A percentile compares a stretch with the other conserved stretches of the same genome.
Evolutionary conservation across 805 yeast genomes (phyloP).

Genomic region (Wilhelminamyces savonicus): DNA sequence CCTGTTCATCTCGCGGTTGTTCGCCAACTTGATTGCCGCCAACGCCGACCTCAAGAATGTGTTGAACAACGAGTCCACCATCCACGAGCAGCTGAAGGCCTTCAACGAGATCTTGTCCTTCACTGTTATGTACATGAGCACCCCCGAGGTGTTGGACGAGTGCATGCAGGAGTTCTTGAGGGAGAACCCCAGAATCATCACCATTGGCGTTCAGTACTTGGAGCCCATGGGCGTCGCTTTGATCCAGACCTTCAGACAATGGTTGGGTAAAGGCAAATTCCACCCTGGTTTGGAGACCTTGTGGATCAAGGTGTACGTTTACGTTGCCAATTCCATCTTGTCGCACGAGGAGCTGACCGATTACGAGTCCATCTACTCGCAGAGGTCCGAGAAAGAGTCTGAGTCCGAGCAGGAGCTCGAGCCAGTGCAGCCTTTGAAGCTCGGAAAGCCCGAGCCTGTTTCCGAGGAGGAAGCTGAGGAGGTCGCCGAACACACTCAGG

Average conservation of each 20-base stretch:
- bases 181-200: conserved; percentile 22
- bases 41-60: conserved; percentile 18
- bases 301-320: conserved; percentile 37
- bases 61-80: conserved; percentile 13
- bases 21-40: conserved; percentile 25
- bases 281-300: conserved; percentile 25
- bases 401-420: conserved; percentile 5
- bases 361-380: conserved; percentile 15
- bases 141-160: conserved; percentile 20
- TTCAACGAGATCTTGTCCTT: conserved; percentile 31
- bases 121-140: conserved; percentile 24
- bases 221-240: conserved; percentile 38
- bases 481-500: not conserved
- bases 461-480: not conserved
- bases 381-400: conserved; percentile 2
- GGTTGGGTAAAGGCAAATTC: conserved; percentile 26
- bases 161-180: conserved; percentile 26
- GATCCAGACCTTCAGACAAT: conserved; percentile 30
- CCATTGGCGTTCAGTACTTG: conserved; percentile 21
- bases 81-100: conserved; percentile 24
- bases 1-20: conserved; percentile 24
- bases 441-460: conserved; percentile 5
- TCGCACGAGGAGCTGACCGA: conserved; percentile 17
- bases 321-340: conserved; percentile 32
- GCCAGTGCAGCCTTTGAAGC: conserved; percentile 21